Evolutionary conservation across 2,329 filamentous ascomycete species (phyloP), one percentile per base, ranked within the genome.

Genomic region (Colletotrichum sp.): DNA sequence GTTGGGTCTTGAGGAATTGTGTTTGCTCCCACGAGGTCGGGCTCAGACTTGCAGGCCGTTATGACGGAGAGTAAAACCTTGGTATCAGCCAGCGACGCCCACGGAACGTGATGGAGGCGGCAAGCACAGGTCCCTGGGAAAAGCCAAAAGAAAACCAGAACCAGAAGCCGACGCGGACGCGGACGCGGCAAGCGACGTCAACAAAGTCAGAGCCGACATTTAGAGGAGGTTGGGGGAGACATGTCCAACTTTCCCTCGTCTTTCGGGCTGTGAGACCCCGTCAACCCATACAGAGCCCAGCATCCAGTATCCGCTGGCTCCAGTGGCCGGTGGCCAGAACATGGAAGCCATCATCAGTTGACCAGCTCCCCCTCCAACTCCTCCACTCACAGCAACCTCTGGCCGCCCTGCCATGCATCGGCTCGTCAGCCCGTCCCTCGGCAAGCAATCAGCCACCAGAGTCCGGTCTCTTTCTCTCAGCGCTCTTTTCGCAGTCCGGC

Each of bases 1-100:
- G 58, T 56, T 28, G 14, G 43, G 30, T 30, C 18, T 28, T 48
- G 61, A 43, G 70, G 72, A 59, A 55, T 36, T 24, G 52, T 71
- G 68, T 72, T 56, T 63, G 62, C 48, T 61, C 36, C 73, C 69
- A 75, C 73, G 63, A 73, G 73, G 58, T 30, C 62, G 63, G 63
- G 63, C 63, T 75, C 69, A 75, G 63, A 64, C 58, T 48, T 72
- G 63, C 63, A 73, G 63, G 24, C 71, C 73, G 69, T 68, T 68
- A 62, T 26, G 55, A 64, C 28, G 63, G 43, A 34, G 62, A 30
- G 30, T 24, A 52, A 75, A 52, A 59, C 36, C 62, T 30, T 63
- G 62, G 61, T 24, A 65, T 16, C 18, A 61, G 36, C 67, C 61
- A 62, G 66, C 58, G 18, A 64, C 43, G 43, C 26, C 58, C 26